phyloP scores from a whole-genome alignment of 1,139 yeast species.

The Lizanozyma gosingica region DNA sequence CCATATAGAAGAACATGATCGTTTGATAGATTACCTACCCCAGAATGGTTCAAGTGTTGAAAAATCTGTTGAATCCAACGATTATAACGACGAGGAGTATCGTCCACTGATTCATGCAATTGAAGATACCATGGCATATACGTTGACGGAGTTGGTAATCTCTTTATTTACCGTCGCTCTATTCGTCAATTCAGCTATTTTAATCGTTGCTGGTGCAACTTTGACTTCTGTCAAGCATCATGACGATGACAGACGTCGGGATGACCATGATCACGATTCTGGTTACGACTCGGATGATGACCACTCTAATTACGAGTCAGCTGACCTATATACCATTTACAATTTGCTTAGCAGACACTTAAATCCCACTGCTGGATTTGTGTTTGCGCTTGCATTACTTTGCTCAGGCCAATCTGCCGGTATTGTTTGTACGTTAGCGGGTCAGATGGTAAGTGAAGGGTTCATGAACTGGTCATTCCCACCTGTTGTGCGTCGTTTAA shows the following conservation, averaged over 20 bases:
- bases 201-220: constrained; percentile 82
- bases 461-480: constrained; percentile 77
- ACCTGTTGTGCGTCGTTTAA: constrained; percentile 77
- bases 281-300: constrained; percentile 52
- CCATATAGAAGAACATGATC: not conserved
- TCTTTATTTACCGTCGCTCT: constrained; percentile 75
- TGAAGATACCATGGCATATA: constrained; percentile 56
- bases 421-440: constrained; percentile 93
- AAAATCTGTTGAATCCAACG: not conserved
- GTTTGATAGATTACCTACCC: no score
- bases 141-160: constrained; percentile 67
- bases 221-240: constrained; percentile 14
- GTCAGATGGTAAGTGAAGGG: constrained; percentile 95
- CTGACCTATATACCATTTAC: constrained; percentile 83
- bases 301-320: constrained; percentile 41
- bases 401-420: constrained; percentile 99
- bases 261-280: constrained; percentile 27
- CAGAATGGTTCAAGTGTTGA: not conserved
- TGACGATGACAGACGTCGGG: constrained; percentile 8
- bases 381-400: constrained; percentile 84
- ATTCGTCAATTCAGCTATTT: constrained; percentile 76
- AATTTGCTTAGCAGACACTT: constrained; percentile 62
- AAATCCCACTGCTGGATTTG: constrained; percentile 86
- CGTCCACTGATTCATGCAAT: constrained; percentile 69
- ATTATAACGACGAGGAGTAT: constrained; percentile 26